phyloP scores from a whole-genome alignment of 2,329 filamentous ascomycete species.

The Ceratocystis harringtonii region DNA sequence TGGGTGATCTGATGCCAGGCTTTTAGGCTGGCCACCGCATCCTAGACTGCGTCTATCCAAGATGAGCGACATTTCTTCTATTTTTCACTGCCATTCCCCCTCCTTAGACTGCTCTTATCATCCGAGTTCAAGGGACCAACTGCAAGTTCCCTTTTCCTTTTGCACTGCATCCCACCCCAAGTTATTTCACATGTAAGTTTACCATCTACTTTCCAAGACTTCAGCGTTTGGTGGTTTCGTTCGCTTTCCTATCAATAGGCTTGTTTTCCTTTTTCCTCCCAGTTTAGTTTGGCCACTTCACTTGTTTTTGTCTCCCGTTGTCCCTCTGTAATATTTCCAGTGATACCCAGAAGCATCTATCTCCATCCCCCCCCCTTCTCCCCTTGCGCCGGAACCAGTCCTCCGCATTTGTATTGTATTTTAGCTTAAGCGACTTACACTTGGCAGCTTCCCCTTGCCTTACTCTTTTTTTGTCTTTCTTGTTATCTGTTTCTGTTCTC shows the following conservation, averaged over 20 bases:
- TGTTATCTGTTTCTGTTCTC: background rate
- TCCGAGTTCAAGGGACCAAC: no score
- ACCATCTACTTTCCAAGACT: background rate
- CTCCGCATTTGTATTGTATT: slow-evolving; percentile 1
- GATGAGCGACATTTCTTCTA: no score
- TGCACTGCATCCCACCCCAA: background rate
- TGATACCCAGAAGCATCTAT: background rate
- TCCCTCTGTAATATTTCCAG: background rate
- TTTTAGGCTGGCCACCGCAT: background rate
- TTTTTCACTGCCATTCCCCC: no score
- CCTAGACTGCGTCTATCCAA: no score
- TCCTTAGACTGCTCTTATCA: no score
- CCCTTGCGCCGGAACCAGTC: background rate
- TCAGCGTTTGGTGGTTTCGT: background rate
- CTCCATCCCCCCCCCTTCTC: background rate
- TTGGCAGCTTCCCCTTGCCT: background rate
- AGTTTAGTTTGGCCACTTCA: background rate
- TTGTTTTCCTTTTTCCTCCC: background rate
- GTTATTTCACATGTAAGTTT: background rate
- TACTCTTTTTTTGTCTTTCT: background rate
- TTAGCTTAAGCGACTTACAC: background rate
- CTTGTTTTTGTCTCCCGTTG: background rate
- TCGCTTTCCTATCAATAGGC: background rate
- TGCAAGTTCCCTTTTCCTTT: background rate
- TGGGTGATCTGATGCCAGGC: slow-evolving; percentile 15